Base-by-base conservation (phyloP, 1,284 basidiomycete genomes). In the Austropuccinia psidii region DNA sequence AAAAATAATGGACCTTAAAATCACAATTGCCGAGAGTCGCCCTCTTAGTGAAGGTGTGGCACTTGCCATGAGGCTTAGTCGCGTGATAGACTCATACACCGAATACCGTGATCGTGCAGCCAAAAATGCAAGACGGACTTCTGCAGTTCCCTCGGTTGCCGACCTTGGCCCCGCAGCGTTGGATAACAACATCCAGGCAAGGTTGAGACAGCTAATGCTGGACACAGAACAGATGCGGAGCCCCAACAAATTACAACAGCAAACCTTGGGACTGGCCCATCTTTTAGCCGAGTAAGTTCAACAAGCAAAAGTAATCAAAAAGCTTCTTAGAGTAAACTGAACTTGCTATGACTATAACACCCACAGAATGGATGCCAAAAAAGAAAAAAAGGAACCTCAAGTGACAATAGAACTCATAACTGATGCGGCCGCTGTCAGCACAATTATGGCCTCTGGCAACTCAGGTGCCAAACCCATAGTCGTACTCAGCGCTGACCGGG, bases 311-410 rank as follows among this genome's bases (percentile, higher is more conserved):
- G 15, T 21, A 39, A 24, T 31, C 19, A 41, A 52, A 17, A n/a
- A 35, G 24, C 35, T 29, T 27, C 39, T 27, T 3, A 24, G 17
- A n/a, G n/a, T n/a, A 11, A 19, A 45, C 41, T 11, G 11, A 45
- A 45, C 41, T n/a, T n/a, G n/a, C 9, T 45, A 45, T 45, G n/a
- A n/a, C n/a, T n/a, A n/a, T n/a, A n/a, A n/a, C 11, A 58, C 4
- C 24, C 4, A 41, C n/a, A 70, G 67, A 17, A 45, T 70, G 29
- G 67, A 72, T 49, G 45, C 69, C 15, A 72, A 72, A 15, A 72
- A 62, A 27, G 69, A 72, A 47, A 72, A 72, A 49, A 72, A 72
- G 58, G 69, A 72, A 19, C 69, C 69, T 27, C 50, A 72, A 61
- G 69, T 62, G 21, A 62, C 45, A 33, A 61, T 72, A 33, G 69